phyloP scores from a whole-genome alignment of 306 rosid species.

The Cicer arietinum region DNA sequence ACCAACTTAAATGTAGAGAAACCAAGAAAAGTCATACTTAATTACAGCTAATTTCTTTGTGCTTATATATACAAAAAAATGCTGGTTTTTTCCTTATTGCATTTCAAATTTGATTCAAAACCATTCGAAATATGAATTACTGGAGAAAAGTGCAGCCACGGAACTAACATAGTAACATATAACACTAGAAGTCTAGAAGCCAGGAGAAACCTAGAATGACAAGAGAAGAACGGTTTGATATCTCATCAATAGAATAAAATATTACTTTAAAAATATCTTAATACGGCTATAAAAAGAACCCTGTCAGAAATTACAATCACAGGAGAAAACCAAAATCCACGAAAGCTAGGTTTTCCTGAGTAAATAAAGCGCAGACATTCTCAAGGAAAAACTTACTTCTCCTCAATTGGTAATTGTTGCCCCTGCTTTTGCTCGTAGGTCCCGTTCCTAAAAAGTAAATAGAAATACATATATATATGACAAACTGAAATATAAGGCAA shows the following conservation, averaged over 20 bases:
- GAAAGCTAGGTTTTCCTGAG: conserved; percentile 30
- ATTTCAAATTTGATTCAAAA: conserved; percentile 32
- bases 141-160: not conserved
- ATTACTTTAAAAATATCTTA: conserved; percentile 5
- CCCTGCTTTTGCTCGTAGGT: conserved; percentile 60
- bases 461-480: conserved; percentile 27
- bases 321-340: conserved; percentile 29
- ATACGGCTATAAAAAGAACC: not conserved
- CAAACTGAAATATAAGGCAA: conserved; percentile 17
- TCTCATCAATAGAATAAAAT: not conserved
- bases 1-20: conserved; percentile 31
- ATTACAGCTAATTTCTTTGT: not conserved
- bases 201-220: not conserved
- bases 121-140: conserved; percentile 15
- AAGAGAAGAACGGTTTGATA: not conserved
- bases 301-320: conserved; percentile 20
- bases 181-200: not conserved
- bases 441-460: conserved; percentile 58
- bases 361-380: conserved; percentile 33
- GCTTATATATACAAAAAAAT: conserved; percentile 8
- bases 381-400: conserved; percentile 64
- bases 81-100: not conserved
- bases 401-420: conserved; percentile 61
- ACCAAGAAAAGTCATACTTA: not conserved
- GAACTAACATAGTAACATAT: not conserved